Percentiles rank a stretch among this genome's conserved stretches.
These are phyloP conservation scores for Lonicera japonica DNA, from an alignment of 129 eudicot species.

Conservation along the genomic window DNA sequence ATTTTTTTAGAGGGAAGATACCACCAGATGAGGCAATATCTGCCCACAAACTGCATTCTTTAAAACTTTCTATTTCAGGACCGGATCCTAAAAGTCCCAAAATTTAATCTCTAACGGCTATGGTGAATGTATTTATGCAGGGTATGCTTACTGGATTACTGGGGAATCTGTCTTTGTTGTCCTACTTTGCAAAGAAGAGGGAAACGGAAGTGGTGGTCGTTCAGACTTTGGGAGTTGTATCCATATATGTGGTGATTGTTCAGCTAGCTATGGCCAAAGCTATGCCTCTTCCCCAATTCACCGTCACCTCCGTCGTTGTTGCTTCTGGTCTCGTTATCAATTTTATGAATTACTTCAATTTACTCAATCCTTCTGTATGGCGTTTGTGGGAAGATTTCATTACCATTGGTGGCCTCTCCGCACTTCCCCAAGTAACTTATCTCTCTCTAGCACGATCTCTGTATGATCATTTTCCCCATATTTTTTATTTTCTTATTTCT, in stretches of 20 bases:
- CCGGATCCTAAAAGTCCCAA: no score
- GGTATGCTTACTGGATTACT: slow-evolving; percentile 95
- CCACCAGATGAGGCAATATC: no score
- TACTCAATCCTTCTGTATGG: slow-evolving; percentile 61
- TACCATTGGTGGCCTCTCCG: slow-evolving; percentile 83
- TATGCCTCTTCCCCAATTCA: slow-evolving; percentile 81
- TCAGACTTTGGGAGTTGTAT: slow-evolving; percentile 80
- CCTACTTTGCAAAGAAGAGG: slow-evolving; percentile 86
- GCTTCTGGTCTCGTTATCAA: slow-evolving; percentile 68
- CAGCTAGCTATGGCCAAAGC: slow-evolving; percentile 94
- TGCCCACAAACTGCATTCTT: no score
- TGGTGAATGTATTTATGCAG: slow-evolving; percentile 28
- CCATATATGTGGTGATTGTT: slow-evolving; percentile 64
- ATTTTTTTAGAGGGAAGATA: no score
- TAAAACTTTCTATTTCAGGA: no score
- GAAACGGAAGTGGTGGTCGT: slow-evolving; percentile 84
- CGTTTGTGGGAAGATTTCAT: slow-evolving; percentile 91
- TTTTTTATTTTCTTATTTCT: neutral
- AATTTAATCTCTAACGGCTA: no score
- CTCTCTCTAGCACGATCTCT: neutral
- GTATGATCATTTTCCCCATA: neutral
- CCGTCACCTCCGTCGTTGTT: slow-evolving; percentile 55
- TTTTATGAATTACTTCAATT: slow-evolving; percentile 61
- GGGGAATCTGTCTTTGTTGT: slow-evolving; percentile 79
- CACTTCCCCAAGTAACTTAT: slow-evolving; percentile 83